Percentiles rank a stretch among this genome's conserved stretches.
phyloP scores from a whole-genome alignment of 106 monocot genomes.

The Iris macrosiphon region DNA sequence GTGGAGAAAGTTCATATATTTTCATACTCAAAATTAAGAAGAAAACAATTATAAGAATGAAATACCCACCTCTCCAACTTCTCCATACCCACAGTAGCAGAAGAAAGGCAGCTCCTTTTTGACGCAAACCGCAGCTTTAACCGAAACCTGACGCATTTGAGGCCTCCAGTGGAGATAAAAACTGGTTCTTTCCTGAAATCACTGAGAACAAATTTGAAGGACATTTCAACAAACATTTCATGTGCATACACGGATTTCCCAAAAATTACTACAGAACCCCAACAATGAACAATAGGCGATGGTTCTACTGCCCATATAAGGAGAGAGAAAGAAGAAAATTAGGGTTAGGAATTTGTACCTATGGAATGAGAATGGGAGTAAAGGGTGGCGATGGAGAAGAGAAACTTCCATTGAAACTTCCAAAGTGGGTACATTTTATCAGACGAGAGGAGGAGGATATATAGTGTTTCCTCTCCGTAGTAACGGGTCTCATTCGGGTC shows the following conservation, averaged over 20 bases:
- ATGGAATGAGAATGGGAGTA: not conserved
- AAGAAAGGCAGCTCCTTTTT: too few species aligned
- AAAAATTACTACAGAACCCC: too few species aligned
- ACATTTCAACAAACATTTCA: constrained; percentile 4
- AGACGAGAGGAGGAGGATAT: too few species aligned
- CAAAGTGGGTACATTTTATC: too few species aligned
- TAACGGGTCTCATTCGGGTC: too few species aligned
- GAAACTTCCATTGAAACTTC: too few species aligned
- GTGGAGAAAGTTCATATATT: not conserved
- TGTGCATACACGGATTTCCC: too few species aligned
- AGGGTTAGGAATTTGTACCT: not conserved
- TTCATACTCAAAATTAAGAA: not conserved
- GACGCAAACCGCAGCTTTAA: not conserved
- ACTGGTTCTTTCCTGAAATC: not conserved
- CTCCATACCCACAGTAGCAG: not conserved
- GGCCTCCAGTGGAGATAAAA: not conserved
- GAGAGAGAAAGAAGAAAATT: not conserved
- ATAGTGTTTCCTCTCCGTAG: too few species aligned
- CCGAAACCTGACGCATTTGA: not conserved
- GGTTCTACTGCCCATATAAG: too few species aligned
- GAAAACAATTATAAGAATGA: too few species aligned
- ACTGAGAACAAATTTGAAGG: not conserved
- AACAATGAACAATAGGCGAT: too few species aligned
- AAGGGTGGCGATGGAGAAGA: not conserved
- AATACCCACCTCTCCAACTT: not conserved